A percentile compares a stretch with the other conserved stretches of the same genome.
Conservation (phyloP, 176 grass and related monocot species). For the Rhynchospora tenuis region DNA sequence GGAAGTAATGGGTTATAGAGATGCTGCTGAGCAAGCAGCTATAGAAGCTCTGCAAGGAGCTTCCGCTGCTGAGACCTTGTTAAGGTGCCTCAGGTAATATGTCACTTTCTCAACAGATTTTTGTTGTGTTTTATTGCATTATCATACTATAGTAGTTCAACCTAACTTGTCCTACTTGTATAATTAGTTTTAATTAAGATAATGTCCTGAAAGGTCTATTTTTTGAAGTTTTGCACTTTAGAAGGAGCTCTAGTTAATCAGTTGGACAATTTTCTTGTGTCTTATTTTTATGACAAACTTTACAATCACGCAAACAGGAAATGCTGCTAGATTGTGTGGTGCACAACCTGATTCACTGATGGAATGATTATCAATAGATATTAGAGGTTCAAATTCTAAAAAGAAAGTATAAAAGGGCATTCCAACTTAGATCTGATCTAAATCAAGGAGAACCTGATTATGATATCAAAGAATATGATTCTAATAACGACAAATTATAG, state of each 20-base stretch:
- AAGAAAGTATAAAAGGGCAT: not conserved
- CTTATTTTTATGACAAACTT: not conserved
- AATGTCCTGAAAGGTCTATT: not conserved
- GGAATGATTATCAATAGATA: not conserved
- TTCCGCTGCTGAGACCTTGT: constrained; percentile 56
- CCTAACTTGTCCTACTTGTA: not conserved
- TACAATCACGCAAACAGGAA: not conserved
- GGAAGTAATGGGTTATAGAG: constrained; percentile 64
- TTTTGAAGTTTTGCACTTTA: not conserved
- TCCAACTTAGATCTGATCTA: not conserved
- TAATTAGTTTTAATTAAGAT: not conserved
- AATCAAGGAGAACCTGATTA: not conserved
- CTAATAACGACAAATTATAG: not conserved
- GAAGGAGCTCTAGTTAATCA: not conserved
- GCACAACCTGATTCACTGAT: not conserved
- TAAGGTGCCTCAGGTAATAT: constrained; percentile 53
- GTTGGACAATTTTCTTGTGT: not conserved
- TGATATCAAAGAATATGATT: not conserved
- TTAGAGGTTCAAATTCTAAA: not conserved
- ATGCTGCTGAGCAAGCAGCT: constrained; percentile 65
- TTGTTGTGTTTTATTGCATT: constrained; percentile 3
- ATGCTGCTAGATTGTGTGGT: not conserved
- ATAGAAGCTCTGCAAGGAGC: constrained; percentile 66
- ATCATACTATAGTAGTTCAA: constrained; percentile 6
- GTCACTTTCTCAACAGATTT: constrained; percentile 19